A percentile compares a stretch with the other conserved stretches of the same genome.
phyloP scores from a whole-genome alignment of 2,329 filamentous ascomycete species.

The Shiraia bambusicola region DNA sequence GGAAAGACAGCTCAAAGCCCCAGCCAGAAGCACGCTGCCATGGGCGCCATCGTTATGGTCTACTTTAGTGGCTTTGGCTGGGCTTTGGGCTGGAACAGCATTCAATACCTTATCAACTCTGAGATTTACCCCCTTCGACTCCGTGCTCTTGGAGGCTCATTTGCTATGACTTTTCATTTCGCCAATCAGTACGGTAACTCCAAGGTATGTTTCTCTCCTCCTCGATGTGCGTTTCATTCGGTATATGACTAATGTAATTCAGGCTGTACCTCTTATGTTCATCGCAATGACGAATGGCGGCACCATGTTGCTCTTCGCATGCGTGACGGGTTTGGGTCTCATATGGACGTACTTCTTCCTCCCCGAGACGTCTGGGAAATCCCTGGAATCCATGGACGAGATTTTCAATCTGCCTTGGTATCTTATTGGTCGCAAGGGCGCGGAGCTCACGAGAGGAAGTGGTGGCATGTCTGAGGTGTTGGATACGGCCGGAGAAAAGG shows the following conservation, averaged over 20 bases:
- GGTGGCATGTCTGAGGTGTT: slow-evolving; percentile 38
- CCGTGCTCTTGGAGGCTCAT: slow-evolving; percentile 67
- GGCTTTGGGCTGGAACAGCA: slow-evolving; percentile 64
- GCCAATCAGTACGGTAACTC: slow-evolving; percentile 77
- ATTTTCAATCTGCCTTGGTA: slow-evolving; percentile 75
- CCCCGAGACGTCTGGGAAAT: slow-evolving; percentile 68
- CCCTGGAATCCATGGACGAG: slow-evolving; percentile 68
- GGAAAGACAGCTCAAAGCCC: slow-evolving; percentile 53
- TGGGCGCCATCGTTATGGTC: slow-evolving; percentile 68
- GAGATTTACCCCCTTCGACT: slow-evolving; percentile 77
- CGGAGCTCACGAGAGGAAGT: slow-evolving; percentile 33
- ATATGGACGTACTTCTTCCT: slow-evolving; percentile 72
- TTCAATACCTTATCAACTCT: slow-evolving; percentile 77
- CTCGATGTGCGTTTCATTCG: background rate
- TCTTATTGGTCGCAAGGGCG: slow-evolving; percentile 61
- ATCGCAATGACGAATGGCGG: slow-evolving; percentile 61
- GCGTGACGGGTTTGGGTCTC: slow-evolving; percentile 67
- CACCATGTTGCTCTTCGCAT: slow-evolving; percentile 76
- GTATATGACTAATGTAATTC: background rate
- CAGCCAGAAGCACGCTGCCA: slow-evolving; percentile 58
- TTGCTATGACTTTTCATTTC: slow-evolving; percentile 78
- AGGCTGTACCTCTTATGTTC: slow-evolving; percentile 71
- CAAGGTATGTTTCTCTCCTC: slow-evolving; percentile 47
- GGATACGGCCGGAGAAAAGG: slow-evolving; percentile 39
- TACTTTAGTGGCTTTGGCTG: slow-evolving; percentile 49